Percentiles rank a stretch among this genome's conserved stretches.
Evolutionary conservation across 768 basidiomycete species (phyloP).

Genomic region (Termitomyces eurrhizus): DNA sequence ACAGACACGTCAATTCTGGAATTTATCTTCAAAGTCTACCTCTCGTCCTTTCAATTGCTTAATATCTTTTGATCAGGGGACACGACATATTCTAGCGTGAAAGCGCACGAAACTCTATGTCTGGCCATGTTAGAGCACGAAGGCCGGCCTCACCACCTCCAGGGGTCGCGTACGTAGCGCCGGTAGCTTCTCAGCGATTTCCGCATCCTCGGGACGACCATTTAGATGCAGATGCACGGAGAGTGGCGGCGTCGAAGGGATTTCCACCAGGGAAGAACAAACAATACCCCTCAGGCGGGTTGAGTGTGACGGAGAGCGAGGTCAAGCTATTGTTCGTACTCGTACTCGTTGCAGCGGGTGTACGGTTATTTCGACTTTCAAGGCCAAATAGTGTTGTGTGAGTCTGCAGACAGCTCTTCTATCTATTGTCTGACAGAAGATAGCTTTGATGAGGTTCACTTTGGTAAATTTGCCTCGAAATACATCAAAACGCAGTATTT

Average conservation of each 20-base stretch:
- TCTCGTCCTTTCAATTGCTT: conserved; percentile 3
- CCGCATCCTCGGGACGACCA: conserved; percentile 62
- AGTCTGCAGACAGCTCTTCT: conserved; percentile 29
- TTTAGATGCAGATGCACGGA: conserved; percentile 70
- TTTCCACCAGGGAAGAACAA: conserved; percentile 48
- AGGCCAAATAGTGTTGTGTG: conserved; percentile 91
- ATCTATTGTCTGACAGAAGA: neutral
- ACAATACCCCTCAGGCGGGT: conserved; percentile 50
- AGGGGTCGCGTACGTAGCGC: conserved; percentile 33
- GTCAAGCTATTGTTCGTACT: conserved; percentile 70
- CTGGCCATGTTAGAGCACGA: conserved; percentile 58
- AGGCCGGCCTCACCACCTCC: conserved; percentile 67
- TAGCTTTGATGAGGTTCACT: conserved; percentile 98
- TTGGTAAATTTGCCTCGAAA: conserved; percentile 93
- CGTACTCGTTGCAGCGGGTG: conserved; percentile 65
- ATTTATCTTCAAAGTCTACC: conserved; percentile 8
- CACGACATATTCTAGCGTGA: conserved; percentile 10
- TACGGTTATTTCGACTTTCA: conserved; percentile 83
- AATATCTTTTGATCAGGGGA: conserved; percentile 4
- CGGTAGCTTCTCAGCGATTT: conserved; percentile 48
- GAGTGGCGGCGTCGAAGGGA: conserved; percentile 67
- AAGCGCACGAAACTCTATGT: conserved; percentile 26
- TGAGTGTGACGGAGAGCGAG: conserved; percentile 66
- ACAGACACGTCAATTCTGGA: conserved; percentile 16
- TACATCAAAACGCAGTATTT: conserved; percentile 93